Percentiles rank a stretch among this genome's conserved stretches.
Conservation (phyloP, 768 basidiomycete genomes). For the Fomitopsis pulvina region DNA sequence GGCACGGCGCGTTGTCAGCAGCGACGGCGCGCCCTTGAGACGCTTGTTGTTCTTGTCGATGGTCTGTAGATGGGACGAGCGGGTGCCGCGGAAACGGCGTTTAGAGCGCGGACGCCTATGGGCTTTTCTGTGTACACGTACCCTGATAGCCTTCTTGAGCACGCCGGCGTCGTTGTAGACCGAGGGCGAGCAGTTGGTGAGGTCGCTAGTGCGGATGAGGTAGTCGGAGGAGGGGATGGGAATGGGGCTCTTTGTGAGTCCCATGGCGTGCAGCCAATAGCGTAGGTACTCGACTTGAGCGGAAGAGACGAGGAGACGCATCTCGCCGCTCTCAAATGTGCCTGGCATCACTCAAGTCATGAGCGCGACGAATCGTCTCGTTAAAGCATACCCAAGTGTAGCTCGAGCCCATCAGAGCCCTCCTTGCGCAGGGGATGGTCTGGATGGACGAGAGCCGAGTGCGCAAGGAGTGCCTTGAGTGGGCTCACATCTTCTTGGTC, state of each 20-base stretch:
- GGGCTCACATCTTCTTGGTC: conserved; percentile 50
- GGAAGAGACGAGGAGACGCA: conserved; percentile 76
- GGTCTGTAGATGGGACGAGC: conserved; percentile 32
- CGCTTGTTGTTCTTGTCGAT: conserved; percentile 79
- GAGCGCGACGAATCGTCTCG: background rate
- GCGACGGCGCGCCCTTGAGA: conserved; percentile 56
- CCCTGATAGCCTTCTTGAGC: conserved; percentile 58
- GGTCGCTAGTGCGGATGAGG: conserved; percentile 52
- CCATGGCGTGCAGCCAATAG: conserved; percentile 77
- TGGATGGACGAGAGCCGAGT: conserved; percentile 61
- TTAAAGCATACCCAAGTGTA: conserved; percentile 53
- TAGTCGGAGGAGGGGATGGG: conserved; percentile 77
- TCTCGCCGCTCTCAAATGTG: conserved; percentile 64
- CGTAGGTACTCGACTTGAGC: conserved; percentile 80
- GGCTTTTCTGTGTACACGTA: conserved; percentile 21
- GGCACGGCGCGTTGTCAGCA: conserved; percentile 48
- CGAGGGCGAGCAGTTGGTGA: conserved; percentile 53
- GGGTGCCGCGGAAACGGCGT: background rate
- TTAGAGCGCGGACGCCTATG: background rate
- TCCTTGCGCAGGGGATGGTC: conserved; percentile 66
- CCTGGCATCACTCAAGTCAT: conserved; percentile 30
- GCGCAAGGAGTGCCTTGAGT: conserved; percentile 65
- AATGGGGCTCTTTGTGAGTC: conserved; percentile 54
- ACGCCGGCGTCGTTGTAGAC: conserved; percentile 47
- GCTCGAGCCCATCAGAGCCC: conserved; percentile 58